These are phyloP conservation scores for Arabis alpina DNA, from an alignment of 345 rosid species.

Conservation along the genomic window DNA sequence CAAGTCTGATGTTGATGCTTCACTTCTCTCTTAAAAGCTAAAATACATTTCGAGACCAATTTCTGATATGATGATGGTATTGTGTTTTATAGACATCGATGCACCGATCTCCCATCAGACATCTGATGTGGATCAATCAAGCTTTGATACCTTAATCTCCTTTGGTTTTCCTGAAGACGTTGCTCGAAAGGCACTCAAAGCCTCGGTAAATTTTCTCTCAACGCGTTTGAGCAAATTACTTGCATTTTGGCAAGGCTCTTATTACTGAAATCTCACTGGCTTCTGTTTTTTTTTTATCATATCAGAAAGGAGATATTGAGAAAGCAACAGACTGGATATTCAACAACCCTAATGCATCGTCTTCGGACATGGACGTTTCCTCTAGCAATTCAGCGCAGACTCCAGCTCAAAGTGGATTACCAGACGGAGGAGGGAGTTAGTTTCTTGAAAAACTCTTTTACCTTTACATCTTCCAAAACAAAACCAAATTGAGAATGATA, in stretches of 20 bases:
- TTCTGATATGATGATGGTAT: conserved; percentile 15
- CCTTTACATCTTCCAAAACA: background rate
- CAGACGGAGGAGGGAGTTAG: conserved; percentile 97
- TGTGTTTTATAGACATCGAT: conserved; percentile 65
- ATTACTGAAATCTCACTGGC: background rate
- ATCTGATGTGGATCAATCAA: conserved; percentile 63
- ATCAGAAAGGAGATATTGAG: conserved; percentile 90
- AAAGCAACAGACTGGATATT: conserved; percentile 99
- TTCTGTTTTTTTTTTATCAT: background rate
- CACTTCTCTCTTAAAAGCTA: background rate
- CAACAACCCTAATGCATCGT: conserved; percentile 78
- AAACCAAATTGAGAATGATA: background rate
- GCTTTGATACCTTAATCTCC: conserved; percentile 76
- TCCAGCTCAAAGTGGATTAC: conserved; percentile 51
- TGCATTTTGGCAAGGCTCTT: background rate
- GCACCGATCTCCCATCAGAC: conserved; percentile 60
- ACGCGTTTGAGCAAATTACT: background rate
- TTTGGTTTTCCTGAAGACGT: conserved; percentile 93
- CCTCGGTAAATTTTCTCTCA: conserved; percentile 56
- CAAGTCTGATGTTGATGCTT: background rate
- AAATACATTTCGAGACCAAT: background rate
- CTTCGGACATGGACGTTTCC: conserved; percentile 75
- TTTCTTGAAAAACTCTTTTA: conserved; percentile 31
- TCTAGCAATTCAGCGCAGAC: conserved; percentile 52
- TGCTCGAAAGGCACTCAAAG: conserved; percentile 82